Conservation (phyloP, 257 asterid genomes). For the Misopates orontium region DNA sequence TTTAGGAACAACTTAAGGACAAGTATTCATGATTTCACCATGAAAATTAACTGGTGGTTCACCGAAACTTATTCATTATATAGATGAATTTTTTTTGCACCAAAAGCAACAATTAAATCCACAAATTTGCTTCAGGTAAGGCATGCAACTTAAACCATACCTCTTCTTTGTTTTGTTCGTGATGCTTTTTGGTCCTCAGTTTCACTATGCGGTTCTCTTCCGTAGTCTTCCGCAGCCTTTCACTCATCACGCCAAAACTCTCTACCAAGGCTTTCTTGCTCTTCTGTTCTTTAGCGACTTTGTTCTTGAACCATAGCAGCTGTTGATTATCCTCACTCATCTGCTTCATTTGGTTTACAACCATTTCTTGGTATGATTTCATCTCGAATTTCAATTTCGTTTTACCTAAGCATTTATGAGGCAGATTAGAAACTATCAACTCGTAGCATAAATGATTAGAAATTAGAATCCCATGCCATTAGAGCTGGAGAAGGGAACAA, state of each 20-base stretch:
- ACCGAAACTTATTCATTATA: background rate
- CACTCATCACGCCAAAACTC: conserved; percentile 32
- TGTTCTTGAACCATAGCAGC: conserved; percentile 45
- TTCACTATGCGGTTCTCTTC: conserved; percentile 50
- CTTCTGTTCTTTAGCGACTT: conserved; percentile 45
- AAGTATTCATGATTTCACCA: conserved; percentile 1
- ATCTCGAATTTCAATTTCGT: conserved; percentile 60
- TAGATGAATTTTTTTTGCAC: background rate
- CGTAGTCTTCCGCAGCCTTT: conserved; percentile 41
- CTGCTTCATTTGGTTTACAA: conserved; percentile 53
- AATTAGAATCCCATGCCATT: conserved; percentile 2
- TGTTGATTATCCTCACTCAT: conserved; percentile 79
- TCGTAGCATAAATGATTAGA: conserved; percentile 10
- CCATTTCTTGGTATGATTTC: conserved; percentile 55
- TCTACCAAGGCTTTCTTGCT: conserved; percentile 55
- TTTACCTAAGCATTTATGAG: conserved; percentile 45
- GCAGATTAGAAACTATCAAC: conserved; percentile 17
- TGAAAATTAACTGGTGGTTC: conserved; percentile 4
- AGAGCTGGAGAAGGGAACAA: conserved; percentile 8
- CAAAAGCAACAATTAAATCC: too few relatives aligned
- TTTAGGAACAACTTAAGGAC: conserved; percentile 11
- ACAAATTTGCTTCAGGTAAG: background rate
- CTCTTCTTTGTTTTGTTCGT: conserved; percentile 66
- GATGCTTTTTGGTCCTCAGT: conserved; percentile 49
- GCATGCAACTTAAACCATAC: conserved; percentile 40